Base-by-base conservation (phyloP, 495 filamentous ascomycete species). In the Neurospora hispaniola region DNA sequence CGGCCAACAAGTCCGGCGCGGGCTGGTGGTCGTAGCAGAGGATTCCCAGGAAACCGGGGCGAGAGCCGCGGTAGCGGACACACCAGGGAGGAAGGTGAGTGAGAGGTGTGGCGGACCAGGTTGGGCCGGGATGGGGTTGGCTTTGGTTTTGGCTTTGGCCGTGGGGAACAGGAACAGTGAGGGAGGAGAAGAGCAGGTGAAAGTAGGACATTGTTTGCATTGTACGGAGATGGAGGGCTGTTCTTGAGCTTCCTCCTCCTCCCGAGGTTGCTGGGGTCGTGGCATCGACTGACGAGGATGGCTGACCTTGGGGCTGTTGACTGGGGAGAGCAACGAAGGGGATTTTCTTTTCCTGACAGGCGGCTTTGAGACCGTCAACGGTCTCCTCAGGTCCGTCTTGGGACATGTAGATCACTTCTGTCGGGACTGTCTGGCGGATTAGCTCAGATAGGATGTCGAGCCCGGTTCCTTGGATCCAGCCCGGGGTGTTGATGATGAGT, bases 161-260 rank as follows among this genome's bases (percentile, higher is more conserved):
- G 7, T 27, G 48, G n/a, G 20, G 10, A 14, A 20, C 9, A 23
- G n/a, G 1, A 6, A 23, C 5, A 9, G 27, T 35, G 20, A 35
- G 27, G 6, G 44, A 39, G 72, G 69, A 40, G 23, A 42, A 70
- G 42, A 72, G 71, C n/a, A 82, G 70, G 78, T 93, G 90, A 79
- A 96, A 94, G 74, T 94, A 94, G 0, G 93, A 92, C 77, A 93
- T 88, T 31, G 88, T 90, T 74, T 94, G 91, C 92, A 96, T 94
- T 38, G 88, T 86, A 70, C 93, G 86, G 5, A 93, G 79, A 75
- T 95, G 88, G 14, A 87, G 86, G 10, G 91, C 86, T 1, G 90
- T 93, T 46, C 89, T 84, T n/a, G 86, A 86, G 6, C 48, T 66
- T 35, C 54, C 54, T 38, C 35, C 35, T 35, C 54, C 54, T 7